Evolutionary conservation across 768 basidiomycete genomes (phyloP), one percentile per base, ranked within the genome.

Genomic region (Strobilomyces confusus): DNA sequence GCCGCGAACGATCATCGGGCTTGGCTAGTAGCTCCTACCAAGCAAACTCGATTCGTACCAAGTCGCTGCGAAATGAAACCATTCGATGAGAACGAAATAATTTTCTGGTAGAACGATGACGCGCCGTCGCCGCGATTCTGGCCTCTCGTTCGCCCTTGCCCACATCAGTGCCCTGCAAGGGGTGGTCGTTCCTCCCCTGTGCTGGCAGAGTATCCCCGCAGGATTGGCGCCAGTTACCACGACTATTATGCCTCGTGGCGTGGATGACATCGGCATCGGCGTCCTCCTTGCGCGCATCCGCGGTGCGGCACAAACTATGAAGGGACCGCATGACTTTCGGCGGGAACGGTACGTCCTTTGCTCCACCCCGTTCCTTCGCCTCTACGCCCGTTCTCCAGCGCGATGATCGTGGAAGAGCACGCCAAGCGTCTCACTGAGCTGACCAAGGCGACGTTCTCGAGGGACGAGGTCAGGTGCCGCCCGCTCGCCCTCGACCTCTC

Each of bases 181-280:
- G 89, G 69, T 87, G 88, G 79, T 65, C 87, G 55, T n/a, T 92
- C 90, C 36, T 87, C 88, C 1, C 88, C 89, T 5, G 92, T 89
- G 7, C 75, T 92, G 32, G 82, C 88, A 26, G 82, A 76, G 69
- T 90, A 77, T 69, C 86, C 80, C 44, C 76, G 84, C 37, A 72
- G 76, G 44, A 73, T 72, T 25, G 61, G 69, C 6, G 63, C 67
- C 59, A 77, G 80, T 52, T 82, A 83, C 11, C 71, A 84, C 63
- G 92, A 97, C 72, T 98, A 93, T 72, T 98, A 94, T 71, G 98
- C 98, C 72, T 74, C 98, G 97, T 97, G 92, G 92, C 12, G 61
- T 79, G 19, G 81, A 78, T 25, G 93, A 95, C 75, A 86, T 80
- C 36, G 94, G 94, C 15, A 92, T 91, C 56, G 92, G 95, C 62